Base-by-base conservation (phyloP, 2,329 filamentous ascomycete species). In the Aspergillus jensenii region DNA sequence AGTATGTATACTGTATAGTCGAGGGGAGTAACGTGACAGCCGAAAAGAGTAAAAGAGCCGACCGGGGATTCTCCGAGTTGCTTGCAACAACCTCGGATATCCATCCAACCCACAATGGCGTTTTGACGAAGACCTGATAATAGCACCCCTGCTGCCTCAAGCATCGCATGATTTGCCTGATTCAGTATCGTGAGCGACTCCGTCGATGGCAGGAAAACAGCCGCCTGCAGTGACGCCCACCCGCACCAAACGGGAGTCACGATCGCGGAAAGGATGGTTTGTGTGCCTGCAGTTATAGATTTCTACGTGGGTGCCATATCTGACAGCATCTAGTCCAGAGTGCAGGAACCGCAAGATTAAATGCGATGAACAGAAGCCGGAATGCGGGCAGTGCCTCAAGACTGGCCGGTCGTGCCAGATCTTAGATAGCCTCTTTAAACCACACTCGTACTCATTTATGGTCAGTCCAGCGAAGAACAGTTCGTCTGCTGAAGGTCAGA, bases 321-420 rank as follows among this genome's bases (percentile, higher is more conserved):
- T 23, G 7, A 11, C 19, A 19, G 9, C 15, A 46, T 19, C 7
- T 46, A 55, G 52, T 41, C 57, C 52, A 9, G 57, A 47, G 19
- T 61, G 65, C 6, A 64, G 65, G 5, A 40, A 39, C 9, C 60
- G 65, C 27, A 62, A 63, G 53, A 62, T 65, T 17, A 66, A 66
- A 44, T 67, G 64, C 45, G 65, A 67, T 35, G 62, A 66, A 41
- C 60, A 43, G 25, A 58, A 56, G 47, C 65, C 65, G 6, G 55
- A 58, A 33, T 67, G 65, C 35, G 58, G 37, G 2, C 64, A 62
- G 40, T 66, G 63, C 45, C 25, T 59, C 9, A 51, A 60, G 44
- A 50, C 55, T 54, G 64, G 61, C 17, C 60, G 61, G 6, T 8
- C n/a, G 3, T 67, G 65, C 46, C 49, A 58, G 14, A 67, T 65